Evolutionary conservation across 371 early-diverging fungal genomes (phyloP), one percentile per base, ranked within the genome.

Genomic region (Quaeritorhiza haematococci): DNA sequence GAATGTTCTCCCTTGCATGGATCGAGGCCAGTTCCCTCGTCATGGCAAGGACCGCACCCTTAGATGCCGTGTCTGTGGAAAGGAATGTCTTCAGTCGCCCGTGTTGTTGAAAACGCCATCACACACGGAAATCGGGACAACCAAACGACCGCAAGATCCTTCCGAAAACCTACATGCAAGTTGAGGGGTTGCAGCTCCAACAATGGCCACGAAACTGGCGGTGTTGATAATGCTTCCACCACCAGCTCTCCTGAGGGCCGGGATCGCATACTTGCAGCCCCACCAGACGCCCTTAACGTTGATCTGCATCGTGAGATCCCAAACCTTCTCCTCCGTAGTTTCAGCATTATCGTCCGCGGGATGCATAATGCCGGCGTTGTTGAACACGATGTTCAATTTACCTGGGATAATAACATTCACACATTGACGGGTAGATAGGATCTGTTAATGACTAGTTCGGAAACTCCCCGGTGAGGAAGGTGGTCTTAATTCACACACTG

Each of bases 201-300:
- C 72, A 15, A 86, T 59, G 13, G 89, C 91, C 8, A 92, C 90
- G 64, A 90, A 90, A 55, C 85, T 84, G 27, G 91, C 90, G 1
- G 89, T 90, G 69, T 92, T 92, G 75, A 92, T 91, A 65, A 92
- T 79, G n/a, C 82, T 82, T 3, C 90, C 91, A 53, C 80, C 80
- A 15, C 86, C 86, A 24, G 78, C 80, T 32, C 85, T 72, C 33
- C 88, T 80, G 80, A 92, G 79, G 49, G 88, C 89, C 50, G 86
- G 72, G 55, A 92, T 89, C 47, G 84, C 90, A 58, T 91, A 78
- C 62, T 88, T 88, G 73, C 88, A 89, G 23, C 93, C 93, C 67
- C 71, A 91, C 90, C 90, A 92, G n/a, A 92, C 93, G 32, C 93
- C 91, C 68, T 92, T 92, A 48, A 90, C 89, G 67, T 91, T 91